Conservation (phyloP, 257 asterid genomes). For the Gentiana dahurica region DNA sequence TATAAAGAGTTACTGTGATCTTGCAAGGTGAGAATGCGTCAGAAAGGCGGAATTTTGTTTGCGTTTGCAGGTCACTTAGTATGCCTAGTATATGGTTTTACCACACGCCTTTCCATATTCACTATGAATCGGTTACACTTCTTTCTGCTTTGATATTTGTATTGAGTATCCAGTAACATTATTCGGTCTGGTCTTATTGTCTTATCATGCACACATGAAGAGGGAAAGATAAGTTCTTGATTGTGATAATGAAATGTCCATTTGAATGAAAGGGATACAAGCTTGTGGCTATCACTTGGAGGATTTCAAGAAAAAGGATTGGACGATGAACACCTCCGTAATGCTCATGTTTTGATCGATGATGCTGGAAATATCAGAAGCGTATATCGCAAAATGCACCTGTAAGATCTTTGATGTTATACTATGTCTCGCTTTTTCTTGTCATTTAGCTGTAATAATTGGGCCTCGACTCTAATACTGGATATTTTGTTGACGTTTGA, state of each 20-base stretch:
- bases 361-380: conserved; percentile 60
- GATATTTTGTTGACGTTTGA: conserved; percentile 7
- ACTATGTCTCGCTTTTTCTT: conserved; percentile 5
- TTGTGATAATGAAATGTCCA: conserved; percentile 5
- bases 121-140: no score
- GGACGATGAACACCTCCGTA: conserved; percentile 63
- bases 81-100: not conserved
- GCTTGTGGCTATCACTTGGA: conserved; percentile 88
- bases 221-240: not conserved
- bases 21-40: conserved; percentile 47
- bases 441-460: not conserved
- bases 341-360: conserved; percentile 79
- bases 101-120: not conserved
- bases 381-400: conserved; percentile 73
- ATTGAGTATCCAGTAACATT: not conserved
- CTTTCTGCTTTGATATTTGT: not conserved
- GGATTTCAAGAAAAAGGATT: conserved; percentile 87
- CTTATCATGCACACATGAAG: not conserved
- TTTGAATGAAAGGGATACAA: conserved; percentile 44
- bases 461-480: not conserved
- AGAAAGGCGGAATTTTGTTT: not conserved
- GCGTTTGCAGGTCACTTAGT: not conserved
- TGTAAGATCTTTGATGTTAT: conserved; percentile 31
- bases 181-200: not conserved
- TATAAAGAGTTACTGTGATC: conserved; percentile 59